These are phyloP conservation scores for Calonectria pseudoreteaudii DNA, from an alignment of 2,329 filamentous ascomycete species.

Conservation along the genomic window DNA sequence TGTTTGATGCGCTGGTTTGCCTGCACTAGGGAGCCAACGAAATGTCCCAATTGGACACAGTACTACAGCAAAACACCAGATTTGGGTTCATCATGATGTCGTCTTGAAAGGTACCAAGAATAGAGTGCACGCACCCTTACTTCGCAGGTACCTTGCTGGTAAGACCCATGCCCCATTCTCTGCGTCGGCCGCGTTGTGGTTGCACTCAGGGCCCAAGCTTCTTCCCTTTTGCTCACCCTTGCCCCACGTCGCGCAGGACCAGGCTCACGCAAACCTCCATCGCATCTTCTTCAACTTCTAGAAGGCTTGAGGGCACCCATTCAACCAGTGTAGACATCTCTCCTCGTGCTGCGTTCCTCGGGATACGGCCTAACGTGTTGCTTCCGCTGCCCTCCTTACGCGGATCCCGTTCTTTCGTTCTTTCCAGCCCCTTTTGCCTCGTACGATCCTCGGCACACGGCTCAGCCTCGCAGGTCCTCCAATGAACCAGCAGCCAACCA, in stretches of 20 bases:
- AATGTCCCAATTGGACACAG: conserved; percentile 29
- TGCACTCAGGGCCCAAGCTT: conserved; percentile 42
- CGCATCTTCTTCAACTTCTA: conserved; percentile 30
- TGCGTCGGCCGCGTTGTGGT: conserved; percentile 27
- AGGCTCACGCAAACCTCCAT: conserved; percentile 21
- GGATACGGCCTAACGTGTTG: not conserved
- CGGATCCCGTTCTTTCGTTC: conserved; percentile 25
- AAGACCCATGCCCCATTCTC: conserved; percentile 6
- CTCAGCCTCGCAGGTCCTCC: conserved; percentile 10
- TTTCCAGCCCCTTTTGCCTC: conserved; percentile 2
- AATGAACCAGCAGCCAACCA: conserved; percentile 39
- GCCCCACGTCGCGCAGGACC: conserved; percentile 33
- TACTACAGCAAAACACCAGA: conserved; percentile 1
- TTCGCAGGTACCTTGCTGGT: conserved; percentile 13
- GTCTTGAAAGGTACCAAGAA: not conserved
- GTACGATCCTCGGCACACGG: not conserved
- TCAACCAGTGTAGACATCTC: conserved; percentile 9
- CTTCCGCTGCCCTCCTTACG: conserved; percentile 20
- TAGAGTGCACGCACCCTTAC: not conserved
- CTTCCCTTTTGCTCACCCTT: conserved; percentile 23
- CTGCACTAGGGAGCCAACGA: not conserved
- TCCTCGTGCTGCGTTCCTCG: not conserved
- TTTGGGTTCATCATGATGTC: not conserved
- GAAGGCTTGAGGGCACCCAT: conserved; percentile 33
- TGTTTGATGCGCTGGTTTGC: not conserved